Base-by-base conservation (phyloP, 1,284 basidiomycete genomes). In the Trametes hirsuta region DNA sequence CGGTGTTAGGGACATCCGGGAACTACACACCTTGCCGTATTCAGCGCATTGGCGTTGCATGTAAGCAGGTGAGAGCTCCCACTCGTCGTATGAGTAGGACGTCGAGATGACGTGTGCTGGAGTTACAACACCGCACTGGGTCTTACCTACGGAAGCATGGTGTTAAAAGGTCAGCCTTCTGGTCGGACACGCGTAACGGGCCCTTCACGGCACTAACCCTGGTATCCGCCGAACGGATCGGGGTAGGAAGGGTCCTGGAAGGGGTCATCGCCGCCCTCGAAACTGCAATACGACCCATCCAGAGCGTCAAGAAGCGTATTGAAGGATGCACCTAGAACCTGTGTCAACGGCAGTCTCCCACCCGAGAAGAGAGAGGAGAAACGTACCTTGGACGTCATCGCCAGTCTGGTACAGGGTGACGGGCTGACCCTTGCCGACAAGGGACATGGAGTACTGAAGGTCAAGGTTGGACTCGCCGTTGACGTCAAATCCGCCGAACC, bases 251-350 rank as follows among this genome's bases (percentile, higher is more conserved):
- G 66, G 60, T 73, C 76, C 24, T 54, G 45, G 4, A 47, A 68
- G 6, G 80, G 79, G 66, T 86, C 82, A 44, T 89, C 85, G 2
- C 86, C 85, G 3, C 86, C 86, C 57, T 85, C 79, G 54, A 82
- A 87, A 0, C 78, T 80, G 64, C 88, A 89, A 73, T 80, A 90
- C 1, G 77, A 74, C 2, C 71, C 76, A 58, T 83, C 84, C 10
- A 81, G 67, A 6, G 78, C 77, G 63, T 83, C 80, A 10, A 83
- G 74, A 62, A 76, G 75, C 64, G 77, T 79, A 69, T 80, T 73
- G 65, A 82, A 80, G 3, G 76, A 79, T 45, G 74, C 81, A 42
- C 80, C 80, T 80, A 15, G 42, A 10, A 44, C 42, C 15, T 3
- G 4, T 10, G 18, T 47, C 5, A 47, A 4, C 14, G 35, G 15